Evolutionary conservation across 495 filamentous ascomycete species (phyloP).

Genomic region (Hypoxylon crocopeplum): DNA sequence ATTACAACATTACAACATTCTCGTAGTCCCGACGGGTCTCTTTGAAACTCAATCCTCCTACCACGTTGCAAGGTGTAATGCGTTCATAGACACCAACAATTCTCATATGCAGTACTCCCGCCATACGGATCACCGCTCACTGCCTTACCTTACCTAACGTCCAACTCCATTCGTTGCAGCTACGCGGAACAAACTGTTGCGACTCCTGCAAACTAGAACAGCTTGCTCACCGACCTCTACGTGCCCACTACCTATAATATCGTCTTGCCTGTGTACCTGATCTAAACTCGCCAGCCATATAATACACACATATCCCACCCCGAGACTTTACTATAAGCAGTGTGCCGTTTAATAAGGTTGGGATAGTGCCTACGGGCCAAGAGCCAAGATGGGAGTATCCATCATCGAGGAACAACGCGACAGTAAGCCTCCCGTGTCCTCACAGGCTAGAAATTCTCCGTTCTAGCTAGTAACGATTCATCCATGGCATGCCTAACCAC

Average conservation of each 20-base stretch:
- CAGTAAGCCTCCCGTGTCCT: slow-evolving; percentile 38
- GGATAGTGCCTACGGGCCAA: slow-evolving; percentile 23
- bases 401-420: slow-evolving; percentile 53
- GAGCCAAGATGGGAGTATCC: slow-evolving; percentile 46
- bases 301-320: neutral
- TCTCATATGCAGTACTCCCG: neutral
- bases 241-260: no score
- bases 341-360: neutral
- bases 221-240: slow-evolving; percentile 3
- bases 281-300: neutral
- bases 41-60: slow-evolving; percentile 32
- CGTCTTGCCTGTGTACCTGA: neutral
- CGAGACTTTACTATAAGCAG: neutral
- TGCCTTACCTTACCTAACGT: no score
- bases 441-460: slow-evolving; percentile 6
- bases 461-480: neutral
- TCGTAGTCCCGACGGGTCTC: slow-evolving; percentile 9
- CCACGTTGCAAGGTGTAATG: slow-evolving; percentile 25
- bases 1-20: slow-evolving; percentile 19
- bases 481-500: slow-evolving; percentile 19
- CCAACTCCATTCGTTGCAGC: neutral
- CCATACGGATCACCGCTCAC: neutral
- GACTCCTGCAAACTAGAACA: neutral
- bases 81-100: slow-evolving; percentile 13
- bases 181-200: neutral